Conservation (phyloP, 2,329 filamentous ascomycete genomes). For the Penicillium sp. region DNA sequence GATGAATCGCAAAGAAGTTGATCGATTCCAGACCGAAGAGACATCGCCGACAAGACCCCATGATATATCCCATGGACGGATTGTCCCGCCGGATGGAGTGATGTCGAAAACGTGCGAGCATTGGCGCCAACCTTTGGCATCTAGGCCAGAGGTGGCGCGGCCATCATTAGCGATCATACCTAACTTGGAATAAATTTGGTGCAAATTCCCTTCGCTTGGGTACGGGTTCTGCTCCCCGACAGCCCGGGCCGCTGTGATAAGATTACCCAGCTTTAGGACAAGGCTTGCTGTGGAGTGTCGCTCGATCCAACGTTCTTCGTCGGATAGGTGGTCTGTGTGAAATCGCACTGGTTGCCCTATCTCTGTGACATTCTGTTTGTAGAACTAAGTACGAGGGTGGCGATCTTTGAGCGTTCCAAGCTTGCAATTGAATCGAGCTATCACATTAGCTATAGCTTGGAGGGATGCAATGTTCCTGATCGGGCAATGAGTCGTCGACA, state of each 20-base stretch:
- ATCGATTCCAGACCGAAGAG: not conserved
- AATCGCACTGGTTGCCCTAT: not conserved
- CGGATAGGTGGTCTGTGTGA: not conserved
- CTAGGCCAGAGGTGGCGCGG: not conserved
- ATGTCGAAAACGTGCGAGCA: not conserved
- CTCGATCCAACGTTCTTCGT: not conserved
- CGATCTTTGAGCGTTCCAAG: not conserved
- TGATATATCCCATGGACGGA: not conserved
- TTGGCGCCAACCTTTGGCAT: not conserved
- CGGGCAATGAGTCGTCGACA: not conserved
- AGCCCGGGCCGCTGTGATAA: not conserved
- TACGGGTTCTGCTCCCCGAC: not conserved
- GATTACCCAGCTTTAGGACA: not conserved
- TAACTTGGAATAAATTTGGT: not conserved
- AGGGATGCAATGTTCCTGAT: not conserved
- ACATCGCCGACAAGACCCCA: not conserved
- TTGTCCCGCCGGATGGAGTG: not conserved
- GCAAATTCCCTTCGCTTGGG: slow-evolving; percentile 4
- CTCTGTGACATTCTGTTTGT: not conserved
- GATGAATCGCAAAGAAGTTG: slow-evolving; percentile 1
- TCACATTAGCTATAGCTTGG: not conserved
- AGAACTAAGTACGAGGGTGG: not conserved
- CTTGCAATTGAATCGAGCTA: not conserved
- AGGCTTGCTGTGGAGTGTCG: not conserved
- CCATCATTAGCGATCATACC: not conserved